These are phyloP conservation scores for Trypanosoma theileri DNA, from an alignment of 208 protist genomes.

Conservation along the genomic window DNA sequence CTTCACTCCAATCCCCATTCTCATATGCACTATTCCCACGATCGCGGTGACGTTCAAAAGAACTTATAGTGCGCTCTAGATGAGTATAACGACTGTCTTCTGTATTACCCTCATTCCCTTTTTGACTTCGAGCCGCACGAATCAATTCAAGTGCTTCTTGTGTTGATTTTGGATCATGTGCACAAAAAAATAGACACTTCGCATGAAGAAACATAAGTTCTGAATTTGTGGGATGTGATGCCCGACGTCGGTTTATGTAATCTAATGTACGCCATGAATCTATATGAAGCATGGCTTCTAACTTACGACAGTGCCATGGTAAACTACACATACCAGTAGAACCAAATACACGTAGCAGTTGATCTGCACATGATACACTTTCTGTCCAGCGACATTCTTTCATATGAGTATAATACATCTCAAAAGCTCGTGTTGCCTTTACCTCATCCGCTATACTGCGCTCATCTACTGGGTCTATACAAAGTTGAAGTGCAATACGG, in stretches of 20 bases:
- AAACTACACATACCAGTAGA: conserved; percentile 37
- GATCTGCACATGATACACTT: conserved; percentile 30
- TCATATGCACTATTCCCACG: conserved; percentile 69
- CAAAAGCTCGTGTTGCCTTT: conserved; percentile 37
- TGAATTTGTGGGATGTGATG: conserved; percentile 30
- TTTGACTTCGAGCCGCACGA: conserved; percentile 29
- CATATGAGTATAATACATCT: conserved; percentile 52
- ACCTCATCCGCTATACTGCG: conserved; percentile 45
- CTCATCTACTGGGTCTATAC: conserved; percentile 28
- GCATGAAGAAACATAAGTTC: conserved; percentile 62
- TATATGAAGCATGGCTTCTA: conserved; percentile 57
- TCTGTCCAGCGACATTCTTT: conserved; percentile 40
- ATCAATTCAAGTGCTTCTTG: conserved; percentile 42
- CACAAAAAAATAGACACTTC: conserved; percentile 77
- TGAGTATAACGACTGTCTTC: conserved; percentile 52
- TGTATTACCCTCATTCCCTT: conserved; percentile 29
- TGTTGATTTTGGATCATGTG: conserved; percentile 61
- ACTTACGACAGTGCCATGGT: conserved; percentile 48
- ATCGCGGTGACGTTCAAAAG: conserved; percentile 67
- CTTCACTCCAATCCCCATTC: conserved; percentile 50
- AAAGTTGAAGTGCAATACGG: conserved; percentile 39
- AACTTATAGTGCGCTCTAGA: conserved; percentile 53
- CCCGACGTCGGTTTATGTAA: conserved; percentile 40
- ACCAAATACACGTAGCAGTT: conserved; percentile 45
- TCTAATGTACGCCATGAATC: conserved; percentile 43